Percentiles rank a stretch among this genome's conserved stretches.
Evolutionary conservation across 2,329 filamentous ascomycete genomes (phyloP).

Genomic region (Aspergillus viridinutans): DNA sequence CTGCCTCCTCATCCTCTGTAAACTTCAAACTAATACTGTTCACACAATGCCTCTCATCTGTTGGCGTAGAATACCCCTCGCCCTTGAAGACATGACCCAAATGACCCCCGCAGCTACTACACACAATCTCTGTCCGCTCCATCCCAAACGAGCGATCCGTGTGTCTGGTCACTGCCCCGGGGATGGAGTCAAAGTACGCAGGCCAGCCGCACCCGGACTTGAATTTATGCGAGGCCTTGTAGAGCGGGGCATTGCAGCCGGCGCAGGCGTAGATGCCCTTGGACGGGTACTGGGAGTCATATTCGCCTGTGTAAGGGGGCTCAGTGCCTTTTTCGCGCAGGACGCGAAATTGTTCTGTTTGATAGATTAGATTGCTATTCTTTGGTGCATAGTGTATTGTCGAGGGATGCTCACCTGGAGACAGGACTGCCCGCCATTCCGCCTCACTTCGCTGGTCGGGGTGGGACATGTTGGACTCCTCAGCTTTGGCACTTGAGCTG

Average conservation of each 20-base stretch:
- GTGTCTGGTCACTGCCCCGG: slow-evolving; percentile 80
- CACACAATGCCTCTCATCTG: slow-evolving; percentile 94
- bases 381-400: slow-evolving; percentile 30
- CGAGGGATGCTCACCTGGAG: slow-evolving; percentile 51
- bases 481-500: slow-evolving; percentile 53
- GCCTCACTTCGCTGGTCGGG: slow-evolving; percentile 76
- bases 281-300: slow-evolving; percentile 76
- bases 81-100: slow-evolving; percentile 90
- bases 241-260: slow-evolving; percentile 80
- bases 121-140: slow-evolving; percentile 87
- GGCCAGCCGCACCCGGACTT: slow-evolving; percentile 96
- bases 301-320: slow-evolving; percentile 70
- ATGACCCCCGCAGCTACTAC: slow-evolving; percentile 89
- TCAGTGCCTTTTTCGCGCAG: slow-evolving; percentile 92
- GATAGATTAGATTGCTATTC: neutral
- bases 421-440: slow-evolving; percentile 87
- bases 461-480: slow-evolving; percentile 50
- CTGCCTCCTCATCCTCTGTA: slow-evolving; percentile 55
- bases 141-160: slow-evolving; percentile 76
- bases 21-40: slow-evolving; percentile 92
- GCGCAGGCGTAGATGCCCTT: slow-evolving; percentile 82
- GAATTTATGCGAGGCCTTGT: slow-evolving; percentile 93
- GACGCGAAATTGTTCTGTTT: slow-evolving; percentile 85
- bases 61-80: slow-evolving; percentile 77
- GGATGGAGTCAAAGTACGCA: slow-evolving; percentile 93